A percentile compares a stretch with the other conserved stretches of the same genome.
These are phyloP conservation scores for Eimeria acervulina DNA, from an alignment of 169 alveolate species.

Conservation along the genomic window DNA sequence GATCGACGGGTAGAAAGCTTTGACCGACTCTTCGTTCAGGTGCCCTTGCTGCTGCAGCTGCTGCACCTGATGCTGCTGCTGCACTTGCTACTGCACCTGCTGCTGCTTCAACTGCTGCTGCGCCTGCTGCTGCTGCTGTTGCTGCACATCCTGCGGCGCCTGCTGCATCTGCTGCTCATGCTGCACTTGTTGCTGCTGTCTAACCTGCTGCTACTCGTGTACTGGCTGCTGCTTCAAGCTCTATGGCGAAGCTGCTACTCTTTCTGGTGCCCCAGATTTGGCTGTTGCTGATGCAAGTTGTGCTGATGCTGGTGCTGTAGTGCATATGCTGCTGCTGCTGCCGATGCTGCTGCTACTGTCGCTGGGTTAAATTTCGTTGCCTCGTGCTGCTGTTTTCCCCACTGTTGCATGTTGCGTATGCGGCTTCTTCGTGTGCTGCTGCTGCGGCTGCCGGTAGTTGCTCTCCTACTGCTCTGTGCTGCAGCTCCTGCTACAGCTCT, in stretches of 20 bases:
- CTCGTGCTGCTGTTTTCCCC: neutral
- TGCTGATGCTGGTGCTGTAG: neutral
- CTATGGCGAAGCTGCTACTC: too few species aligned
- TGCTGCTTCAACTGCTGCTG: neutral
- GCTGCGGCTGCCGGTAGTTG: neutral
- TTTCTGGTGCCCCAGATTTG: neutral
- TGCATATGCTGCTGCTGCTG: neutral
- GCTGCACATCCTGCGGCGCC: neutral
- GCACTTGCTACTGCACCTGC: neutral
- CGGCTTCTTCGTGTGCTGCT: neutral
- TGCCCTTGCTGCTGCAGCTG: neutral
- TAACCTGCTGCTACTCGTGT: neutral
- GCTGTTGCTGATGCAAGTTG: neutral
- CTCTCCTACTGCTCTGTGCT: neutral
- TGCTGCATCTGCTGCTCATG: neutral
- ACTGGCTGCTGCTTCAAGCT: neutral
- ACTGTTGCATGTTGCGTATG: too few species aligned
- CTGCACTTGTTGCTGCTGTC: neutral
- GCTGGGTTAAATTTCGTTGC: neutral
- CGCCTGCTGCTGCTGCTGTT: neutral
- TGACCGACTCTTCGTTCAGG: conserved; percentile 5
- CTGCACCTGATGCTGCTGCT: conserved; percentile 1
- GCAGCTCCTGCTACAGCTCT: neutral
- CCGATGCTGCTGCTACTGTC: neutral
- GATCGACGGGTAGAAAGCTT: conserved; percentile 37